Percentiles rank a stretch among this genome's conserved stretches.
These are phyloP conservation scores for Apiospora sp. DNA, from an alignment of 2,329 filamentous ascomycete species.

Conservation along the genomic window DNA sequence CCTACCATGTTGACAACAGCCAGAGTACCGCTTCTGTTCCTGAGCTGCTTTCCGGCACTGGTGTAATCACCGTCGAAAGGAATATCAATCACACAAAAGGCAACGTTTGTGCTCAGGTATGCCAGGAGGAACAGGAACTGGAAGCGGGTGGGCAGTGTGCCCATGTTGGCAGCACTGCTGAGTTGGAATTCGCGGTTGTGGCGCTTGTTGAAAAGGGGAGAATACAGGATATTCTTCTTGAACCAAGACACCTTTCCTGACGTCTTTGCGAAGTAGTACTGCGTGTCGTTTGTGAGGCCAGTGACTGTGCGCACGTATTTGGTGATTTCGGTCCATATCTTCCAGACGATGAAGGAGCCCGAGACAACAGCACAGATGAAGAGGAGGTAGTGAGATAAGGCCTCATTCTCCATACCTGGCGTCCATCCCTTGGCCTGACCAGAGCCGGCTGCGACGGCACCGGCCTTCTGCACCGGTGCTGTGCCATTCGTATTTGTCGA, in stretches of 20 bases:
- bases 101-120: slow-evolving; percentile 77
- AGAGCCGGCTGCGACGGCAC: slow-evolving; percentile 13
- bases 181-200: slow-evolving; percentile 80
- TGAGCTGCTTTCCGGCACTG: slow-evolving; percentile 57
- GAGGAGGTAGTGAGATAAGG: slow-evolving; percentile 67
- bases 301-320: slow-evolving; percentile 77
- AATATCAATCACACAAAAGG: slow-evolving; percentile 76
- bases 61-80: slow-evolving; percentile 60
- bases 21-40: slow-evolving; percentile 75
- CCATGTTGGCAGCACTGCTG: slow-evolving; percentile 72
- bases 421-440: slow-evolving; percentile 44
- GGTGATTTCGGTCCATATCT: slow-evolving; percentile 65
- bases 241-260: slow-evolving; percentile 63
- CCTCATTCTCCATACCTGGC: slow-evolving; percentile 55
- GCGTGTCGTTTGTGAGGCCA: slow-evolving; percentile 79
- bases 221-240: slow-evolving; percentile 72
- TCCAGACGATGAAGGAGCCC: slow-evolving; percentile 71
- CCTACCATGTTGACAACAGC: slow-evolving; percentile 77
- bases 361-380: slow-evolving; percentile 71
- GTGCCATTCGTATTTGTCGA: background rate
- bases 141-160: slow-evolving; percentile 81
- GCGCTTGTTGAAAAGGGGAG: slow-evolving; percentile 76
- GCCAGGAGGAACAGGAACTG: slow-evolving; percentile 73
- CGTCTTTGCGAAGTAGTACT: slow-evolving; percentile 78
- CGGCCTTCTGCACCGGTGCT: background rate